Evolutionary conservation across 305 asterid species (phyloP).

Genomic region (Plantago rigida): DNA sequence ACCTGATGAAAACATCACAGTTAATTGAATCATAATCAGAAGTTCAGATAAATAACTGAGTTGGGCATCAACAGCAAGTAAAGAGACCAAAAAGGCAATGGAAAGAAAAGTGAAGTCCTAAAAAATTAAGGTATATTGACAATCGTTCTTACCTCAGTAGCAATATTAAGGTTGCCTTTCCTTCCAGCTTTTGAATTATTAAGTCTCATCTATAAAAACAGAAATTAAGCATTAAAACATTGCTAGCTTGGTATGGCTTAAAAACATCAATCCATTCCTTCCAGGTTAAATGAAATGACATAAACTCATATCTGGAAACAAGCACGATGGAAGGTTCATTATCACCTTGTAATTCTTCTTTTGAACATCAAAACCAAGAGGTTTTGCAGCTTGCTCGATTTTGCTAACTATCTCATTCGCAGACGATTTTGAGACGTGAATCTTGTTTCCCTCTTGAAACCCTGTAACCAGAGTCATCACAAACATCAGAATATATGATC

Average conservation of each 20-base stretch:
- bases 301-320: constrained; percentile 11
- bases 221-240: background rate
- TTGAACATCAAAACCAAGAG: constrained; percentile 81
- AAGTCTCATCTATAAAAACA: constrained; percentile 66
- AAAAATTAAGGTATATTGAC: background rate
- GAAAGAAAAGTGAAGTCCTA: too few species aligned
- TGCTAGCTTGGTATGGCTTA: background rate
- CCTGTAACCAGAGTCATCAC: constrained; percentile 34
- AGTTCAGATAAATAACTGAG: background rate
- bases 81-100: too few species aligned
- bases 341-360: constrained; percentile 84
- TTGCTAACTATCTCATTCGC: constrained; percentile 69
- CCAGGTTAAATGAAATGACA: constrained; percentile 1
- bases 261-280: background rate
- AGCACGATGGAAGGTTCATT: background rate
- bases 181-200: constrained; percentile 84
- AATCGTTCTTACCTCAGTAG: constrained; percentile 61
- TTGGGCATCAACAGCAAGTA: background rate
- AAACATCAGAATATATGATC: constrained; percentile 5
- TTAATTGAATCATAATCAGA: background rate
- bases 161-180: constrained; percentile 86
- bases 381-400: constrained; percentile 84
- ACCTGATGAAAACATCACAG: constrained; percentile 36
- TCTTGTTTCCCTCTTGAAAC: constrained; percentile 85
- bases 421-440: constrained; percentile 66